Evolutionary conservation across 495 filamentous ascomycete species (phyloP), one percentile per base, ranked within the genome.

Genomic region (Daldinia bambusicola): DNA sequence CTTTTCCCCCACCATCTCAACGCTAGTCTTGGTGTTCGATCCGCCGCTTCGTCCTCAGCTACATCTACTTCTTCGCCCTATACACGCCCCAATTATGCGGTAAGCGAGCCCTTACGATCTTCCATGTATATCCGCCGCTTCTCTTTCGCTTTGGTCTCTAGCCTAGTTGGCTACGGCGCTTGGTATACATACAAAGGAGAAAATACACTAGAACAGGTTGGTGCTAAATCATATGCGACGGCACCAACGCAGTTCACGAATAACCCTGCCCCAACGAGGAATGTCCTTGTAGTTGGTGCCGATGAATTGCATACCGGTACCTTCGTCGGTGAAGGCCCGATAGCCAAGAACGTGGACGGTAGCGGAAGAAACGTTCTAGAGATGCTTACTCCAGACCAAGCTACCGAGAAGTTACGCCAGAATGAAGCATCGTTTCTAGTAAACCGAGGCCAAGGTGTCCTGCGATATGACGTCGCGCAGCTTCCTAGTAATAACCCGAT

Each of bases 311-410:
- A 93, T 71, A 93, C 92, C 13, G 90, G 90, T 16, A 90, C 91
- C 0, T 86, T 94, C 26, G 86, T 89, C n/a, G 91, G 90, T 65
- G 91, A 93, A 72, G 90, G 88, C 30, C 94, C 95, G 16, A 86
- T 99, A 67, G 89, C 89, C 48, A 98, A 98, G 80, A 88, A 92
- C 69, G 91, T 90, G 1, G 92, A 94, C 80, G 82, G 84, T 53
- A 89, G 92, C 75, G 94, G 94, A 41, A 87, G 90, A 67, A 91
- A 91, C 74, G 89, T 97, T 20, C 81, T 98, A 36, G 93, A 95
- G 81, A 98, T 98, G 94, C 82, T 99, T 79, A 96, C 93, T 1
- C 94, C 96, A 0, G 95, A 98, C 43, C 93, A 98, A 85, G 93
- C 94, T 10, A 96, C 93, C 8, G 86, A 91, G 75, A 97, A 93